Conservation (phyloP, 352 stramenopile genomes). For the Globisporangium cystogenes region DNA sequence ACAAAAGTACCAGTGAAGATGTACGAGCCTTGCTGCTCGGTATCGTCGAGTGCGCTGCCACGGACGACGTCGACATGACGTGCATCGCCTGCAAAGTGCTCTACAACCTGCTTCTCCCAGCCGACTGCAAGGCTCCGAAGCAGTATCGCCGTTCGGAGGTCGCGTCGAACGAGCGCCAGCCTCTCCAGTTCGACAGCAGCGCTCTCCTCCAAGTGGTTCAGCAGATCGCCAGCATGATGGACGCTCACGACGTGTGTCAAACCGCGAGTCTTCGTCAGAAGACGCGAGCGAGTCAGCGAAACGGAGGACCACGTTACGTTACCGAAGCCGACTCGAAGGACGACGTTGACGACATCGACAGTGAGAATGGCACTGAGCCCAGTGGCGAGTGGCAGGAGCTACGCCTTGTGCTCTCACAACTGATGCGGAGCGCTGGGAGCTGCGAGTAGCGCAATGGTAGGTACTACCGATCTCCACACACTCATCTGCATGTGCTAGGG, state of each 20-base stretch:
- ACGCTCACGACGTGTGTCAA: constrained; percentile 1
- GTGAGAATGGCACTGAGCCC: constrained; percentile 11
- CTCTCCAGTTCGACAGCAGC: constrained; percentile 4
- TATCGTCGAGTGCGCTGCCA: constrained; percentile 48
- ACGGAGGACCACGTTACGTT: not conserved
- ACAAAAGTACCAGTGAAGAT: constrained; percentile 17
- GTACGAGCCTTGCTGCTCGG: constrained; percentile 35
- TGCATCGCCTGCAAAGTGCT: constrained; percentile 78
- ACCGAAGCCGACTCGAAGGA: not conserved
- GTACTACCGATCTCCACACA: not conserved
- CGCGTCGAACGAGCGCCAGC: not conserved
- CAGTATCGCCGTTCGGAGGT: not conserved
- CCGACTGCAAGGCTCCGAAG: not conserved
- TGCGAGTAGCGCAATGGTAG: not conserved
- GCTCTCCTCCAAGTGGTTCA: constrained; percentile 23
- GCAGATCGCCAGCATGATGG: constrained; percentile 22
- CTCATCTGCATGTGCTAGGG: not conserved
- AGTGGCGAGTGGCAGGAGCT: constrained; percentile 24
- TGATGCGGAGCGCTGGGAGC: constrained; percentile 23
- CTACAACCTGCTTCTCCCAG: constrained; percentile 67
- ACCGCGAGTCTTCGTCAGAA: not conserved
- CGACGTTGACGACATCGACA: constrained; percentile 1
- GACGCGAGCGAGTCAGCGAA: not conserved
- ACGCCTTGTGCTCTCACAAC: constrained; percentile 32
- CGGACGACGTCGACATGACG: constrained; percentile 66